A percentile compares a stretch with the other conserved stretches of the same genome.
These are phyloP conservation scores for Mortierella claussenii DNA, from an alignment of 192 early-diverging fungal genomes.

Conservation along the genomic window DNA sequence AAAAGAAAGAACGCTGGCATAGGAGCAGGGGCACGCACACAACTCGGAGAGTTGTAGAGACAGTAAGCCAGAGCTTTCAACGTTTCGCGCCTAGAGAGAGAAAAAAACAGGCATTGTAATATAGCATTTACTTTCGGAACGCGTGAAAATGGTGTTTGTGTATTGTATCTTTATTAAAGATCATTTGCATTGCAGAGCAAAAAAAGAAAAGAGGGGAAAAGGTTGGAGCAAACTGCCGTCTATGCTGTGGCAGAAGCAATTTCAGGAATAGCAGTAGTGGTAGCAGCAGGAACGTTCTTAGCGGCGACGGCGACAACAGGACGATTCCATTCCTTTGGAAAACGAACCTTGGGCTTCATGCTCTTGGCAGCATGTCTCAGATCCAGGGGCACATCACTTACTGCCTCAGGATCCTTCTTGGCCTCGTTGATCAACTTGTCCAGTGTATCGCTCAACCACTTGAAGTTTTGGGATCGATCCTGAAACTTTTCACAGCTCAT, in stretches of 20 bases:
- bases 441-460: constrained; percentile 63
- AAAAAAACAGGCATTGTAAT: not conserved
- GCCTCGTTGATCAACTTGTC: constrained; percentile 65
- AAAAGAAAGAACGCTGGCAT: no score
- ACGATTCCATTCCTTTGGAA: constrained; percentile 73
- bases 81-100: no score
- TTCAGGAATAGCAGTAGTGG: not conserved
- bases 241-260: not conserved
- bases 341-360: constrained; percentile 61
- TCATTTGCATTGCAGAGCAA: no score
- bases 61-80: no score
- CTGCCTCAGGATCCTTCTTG: constrained; percentile 66
- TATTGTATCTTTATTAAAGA: no score
- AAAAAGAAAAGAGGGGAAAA: not conserved
- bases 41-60: no score
- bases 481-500: constrained; percentile 67
- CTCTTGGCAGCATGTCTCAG: constrained; percentile 61
- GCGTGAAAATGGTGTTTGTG: no score
- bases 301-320: no score
- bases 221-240: not conserved
- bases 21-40: no score
- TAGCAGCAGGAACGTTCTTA: not conserved
- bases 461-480: constrained; percentile 65
- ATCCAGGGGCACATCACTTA: constrained; percentile 68
- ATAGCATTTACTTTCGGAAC: no score